phyloP scores from a whole-genome alignment of 2,329 filamentous ascomycete species.

The Claviceps spartinae region DNA sequence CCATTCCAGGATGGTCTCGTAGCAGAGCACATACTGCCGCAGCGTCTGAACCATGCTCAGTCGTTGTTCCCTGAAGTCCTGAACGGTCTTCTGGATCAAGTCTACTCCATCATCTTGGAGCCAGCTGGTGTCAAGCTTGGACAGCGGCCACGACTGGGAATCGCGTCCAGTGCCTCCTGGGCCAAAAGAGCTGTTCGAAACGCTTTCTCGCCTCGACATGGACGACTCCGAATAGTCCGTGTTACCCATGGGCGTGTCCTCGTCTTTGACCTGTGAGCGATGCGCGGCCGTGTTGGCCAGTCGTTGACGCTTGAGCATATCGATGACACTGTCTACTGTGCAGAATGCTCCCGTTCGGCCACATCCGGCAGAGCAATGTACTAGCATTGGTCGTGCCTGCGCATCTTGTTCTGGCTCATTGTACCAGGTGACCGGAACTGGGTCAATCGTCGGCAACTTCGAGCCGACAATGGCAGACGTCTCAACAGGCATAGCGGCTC shows the following conservation, averaged over 20 bases:
- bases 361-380: slow-evolving; percentile 93
- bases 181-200: slow-evolving; percentile 9
- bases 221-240: slow-evolving; percentile 18
- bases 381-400: slow-evolving; percentile 57
- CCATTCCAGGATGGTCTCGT: slow-evolving; percentile 91
- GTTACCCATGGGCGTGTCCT: slow-evolving; percentile 32
- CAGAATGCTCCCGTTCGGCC: slow-evolving; percentile 94
- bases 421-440: slow-evolving; percentile 29
- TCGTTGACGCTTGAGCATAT: slow-evolving; percentile 86
- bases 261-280: slow-evolving; percentile 20
- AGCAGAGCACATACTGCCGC: slow-evolving; percentile 88
- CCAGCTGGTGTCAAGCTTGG: slow-evolving; percentile 43
- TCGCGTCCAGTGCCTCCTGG: slow-evolving; percentile 7
- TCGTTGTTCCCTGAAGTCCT: slow-evolving; percentile 78
- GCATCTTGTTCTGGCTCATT: slow-evolving; percentile 46
- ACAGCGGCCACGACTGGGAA: slow-evolving; percentile 2
- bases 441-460: slow-evolving; percentile 16
- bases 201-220: slow-evolving; percentile 11
- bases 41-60: slow-evolving; percentile 95
- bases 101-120: slow-evolving; percentile 58
- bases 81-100: slow-evolving; percentile 73
- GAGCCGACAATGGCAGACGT: slow-evolving; percentile 23
- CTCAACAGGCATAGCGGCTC: slow-evolving; percentile 35
- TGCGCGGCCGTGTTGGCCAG: slow-evolving; percentile 19
- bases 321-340: slow-evolving; percentile 87